Evolutionary conservation across 768 basidiomycete genomes (phyloP).

Genomic region (Macrolepiota dolichaula): DNA sequence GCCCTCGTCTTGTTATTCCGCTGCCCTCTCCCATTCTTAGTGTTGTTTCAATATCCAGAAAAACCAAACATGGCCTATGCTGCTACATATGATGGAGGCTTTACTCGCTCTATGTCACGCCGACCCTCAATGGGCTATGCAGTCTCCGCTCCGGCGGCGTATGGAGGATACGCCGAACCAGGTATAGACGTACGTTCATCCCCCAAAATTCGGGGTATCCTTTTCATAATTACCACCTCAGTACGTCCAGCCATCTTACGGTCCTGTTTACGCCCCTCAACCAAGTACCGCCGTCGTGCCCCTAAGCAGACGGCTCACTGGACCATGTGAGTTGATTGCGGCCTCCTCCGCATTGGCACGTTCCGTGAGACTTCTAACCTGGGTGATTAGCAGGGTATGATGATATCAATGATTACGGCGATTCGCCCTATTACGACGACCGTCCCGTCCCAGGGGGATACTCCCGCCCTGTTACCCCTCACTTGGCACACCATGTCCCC

Average conservation of each 20-base stretch:
- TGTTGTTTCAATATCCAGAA: background rate
- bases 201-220: background rate
- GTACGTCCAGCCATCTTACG: slow-evolving; percentile 44
- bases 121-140: slow-evolving; percentile 37
- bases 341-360: background rate
- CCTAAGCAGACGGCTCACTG: slow-evolving; percentile 35
- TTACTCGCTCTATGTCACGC: slow-evolving; percentile 30
- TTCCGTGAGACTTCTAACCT: slow-evolving; percentile 4
- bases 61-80: slow-evolving; percentile 15
- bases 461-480: slow-evolving; percentile 7
- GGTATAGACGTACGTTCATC: slow-evolving; percentile 35
- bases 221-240: slow-evolving; percentile 15
- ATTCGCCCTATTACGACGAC: slow-evolving; percentile 52
- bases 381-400: slow-evolving; percentile 46
- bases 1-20: background rate
- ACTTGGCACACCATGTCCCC: slow-evolving; percentile 11
- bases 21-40: background rate
- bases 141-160: slow-evolving; percentile 19
- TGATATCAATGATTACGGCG: slow-evolving; percentile 41
- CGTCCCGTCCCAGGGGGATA: slow-evolving; percentile 35
- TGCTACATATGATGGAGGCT: slow-evolving; percentile 22
- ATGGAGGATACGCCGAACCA: slow-evolving; percentile 40
- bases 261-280: slow-evolving; percentile 39
- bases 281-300: slow-evolving; percentile 31
- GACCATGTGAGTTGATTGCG: slow-evolving; percentile 36